These are phyloP conservation scores for Syzygium aromaticum DNA, from an alignment of 345 rosid genomes.

Conservation along the genomic window DNA sequence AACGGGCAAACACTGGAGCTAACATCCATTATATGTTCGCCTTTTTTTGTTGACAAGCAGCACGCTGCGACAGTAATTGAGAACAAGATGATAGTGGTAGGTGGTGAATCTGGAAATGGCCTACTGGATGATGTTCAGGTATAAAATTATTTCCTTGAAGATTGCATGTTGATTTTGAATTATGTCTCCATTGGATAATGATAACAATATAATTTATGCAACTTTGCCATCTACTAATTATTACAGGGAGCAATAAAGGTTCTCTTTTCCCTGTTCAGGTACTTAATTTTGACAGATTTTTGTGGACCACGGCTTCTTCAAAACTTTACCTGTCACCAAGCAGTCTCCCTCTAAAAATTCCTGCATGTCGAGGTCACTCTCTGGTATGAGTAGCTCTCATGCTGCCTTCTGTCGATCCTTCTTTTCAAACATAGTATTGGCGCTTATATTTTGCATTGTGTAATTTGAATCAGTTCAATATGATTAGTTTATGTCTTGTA, in stretches of 20 bases:
- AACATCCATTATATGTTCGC: not conserved
- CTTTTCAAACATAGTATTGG: not conserved
- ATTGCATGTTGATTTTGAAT: not conserved
- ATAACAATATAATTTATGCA: not conserved
- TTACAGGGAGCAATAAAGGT: not conserved
- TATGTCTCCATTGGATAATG: not conserved
- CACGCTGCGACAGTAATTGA: conserved; percentile 89
- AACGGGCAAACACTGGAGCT: not conserved
- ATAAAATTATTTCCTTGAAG: not conserved
- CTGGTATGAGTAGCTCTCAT: conserved; percentile 37
- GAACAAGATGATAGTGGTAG: conserved; percentile 92
- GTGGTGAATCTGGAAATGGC: conserved; percentile 85
- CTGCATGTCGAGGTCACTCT: conserved; percentile 94
- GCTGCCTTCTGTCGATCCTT: not conserved
- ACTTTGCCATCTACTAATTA: not conserved
- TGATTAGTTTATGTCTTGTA: not conserved
- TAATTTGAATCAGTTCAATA: not conserved
- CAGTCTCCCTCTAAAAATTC: conserved; percentile 88
- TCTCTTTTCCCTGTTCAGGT: conserved; percentile 26
- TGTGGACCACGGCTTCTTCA: conserved; percentile 78
- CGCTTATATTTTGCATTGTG: not conserved
- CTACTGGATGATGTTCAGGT: conserved; percentile 96
- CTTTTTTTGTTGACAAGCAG: conserved; percentile 26
- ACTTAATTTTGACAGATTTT: conserved; percentile 69
- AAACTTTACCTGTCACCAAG: conserved; percentile 90